Evolutionary conservation across 371 early-diverging fungal genomes (phyloP).

Genomic region (Rhizopus arrhizus): DNA sequence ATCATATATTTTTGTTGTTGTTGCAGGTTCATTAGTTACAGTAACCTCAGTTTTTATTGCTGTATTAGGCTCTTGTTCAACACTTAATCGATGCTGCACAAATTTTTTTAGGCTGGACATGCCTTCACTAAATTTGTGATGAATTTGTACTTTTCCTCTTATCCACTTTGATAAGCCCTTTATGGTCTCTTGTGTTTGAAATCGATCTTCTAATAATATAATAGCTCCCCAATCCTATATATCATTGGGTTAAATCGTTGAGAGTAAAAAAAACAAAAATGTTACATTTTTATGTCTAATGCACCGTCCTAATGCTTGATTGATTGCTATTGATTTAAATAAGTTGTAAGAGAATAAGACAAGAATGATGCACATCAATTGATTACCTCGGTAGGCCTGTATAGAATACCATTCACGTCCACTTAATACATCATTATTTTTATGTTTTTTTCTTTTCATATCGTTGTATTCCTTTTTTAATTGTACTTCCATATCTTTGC

Average conservation of each 20-base stretch:
- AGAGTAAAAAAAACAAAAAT: constrained; percentile 3
- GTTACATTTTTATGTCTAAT: constrained; percentile 85
- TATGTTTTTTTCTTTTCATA: constrained; percentile 4
- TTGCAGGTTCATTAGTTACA: too few species aligned
- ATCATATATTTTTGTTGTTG: too few species aligned
- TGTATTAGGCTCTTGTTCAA: neutral
- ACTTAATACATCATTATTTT: constrained; percentile 18
- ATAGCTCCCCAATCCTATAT: constrained; percentile 60
- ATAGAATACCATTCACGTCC: constrained; percentile 65
- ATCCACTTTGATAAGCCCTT: constrained; percentile 77
- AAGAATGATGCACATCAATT: neutral
- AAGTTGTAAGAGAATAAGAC: neutral
- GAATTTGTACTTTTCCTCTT: constrained; percentile 33
- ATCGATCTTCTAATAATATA: constrained; percentile 65
- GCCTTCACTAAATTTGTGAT: constrained; percentile 41
- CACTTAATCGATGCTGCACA: constrained; percentile 6
- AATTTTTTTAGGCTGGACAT: constrained; percentile 42
- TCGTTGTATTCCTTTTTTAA: constrained; percentile 49
- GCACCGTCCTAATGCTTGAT: constrained; percentile 94
- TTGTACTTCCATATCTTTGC: constrained; percentile 41
- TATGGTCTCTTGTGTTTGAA: constrained; percentile 36
- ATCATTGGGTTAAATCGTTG: neutral
- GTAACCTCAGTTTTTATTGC: too few species aligned
- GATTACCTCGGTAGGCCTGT: constrained; percentile 76
- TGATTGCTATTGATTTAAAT: constrained; percentile 65